Conservation (phyloP, 495 filamentous ascomycete species). For the Aspergillus coremiiformis region DNA sequence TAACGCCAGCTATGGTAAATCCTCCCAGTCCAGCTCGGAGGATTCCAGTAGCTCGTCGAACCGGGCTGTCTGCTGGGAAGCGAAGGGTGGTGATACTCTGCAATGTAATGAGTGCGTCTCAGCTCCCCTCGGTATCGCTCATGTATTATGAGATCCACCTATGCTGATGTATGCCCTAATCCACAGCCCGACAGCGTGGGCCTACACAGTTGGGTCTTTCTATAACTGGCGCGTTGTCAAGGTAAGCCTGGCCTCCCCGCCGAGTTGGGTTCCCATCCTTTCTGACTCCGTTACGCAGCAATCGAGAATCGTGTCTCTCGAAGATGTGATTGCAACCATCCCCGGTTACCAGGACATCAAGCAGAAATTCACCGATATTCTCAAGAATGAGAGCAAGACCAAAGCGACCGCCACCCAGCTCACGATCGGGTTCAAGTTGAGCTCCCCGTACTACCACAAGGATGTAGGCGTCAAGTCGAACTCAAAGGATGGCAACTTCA, state of each 20-base stretch:
- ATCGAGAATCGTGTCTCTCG: background rate
- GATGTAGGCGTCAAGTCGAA: too few relatives aligned
- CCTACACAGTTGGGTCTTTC: constrained; percentile 3
- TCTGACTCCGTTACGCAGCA: background rate
- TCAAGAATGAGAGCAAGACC: too few relatives aligned
- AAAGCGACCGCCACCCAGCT: too few relatives aligned
- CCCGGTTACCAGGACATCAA: constrained; percentile 1
- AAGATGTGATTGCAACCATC: constrained; percentile 2
- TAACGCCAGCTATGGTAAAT: background rate
- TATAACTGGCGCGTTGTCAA: constrained; percentile 11
- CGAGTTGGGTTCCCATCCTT: background rate
- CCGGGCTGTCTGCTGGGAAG: constrained; percentile 2
- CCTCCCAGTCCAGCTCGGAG: background rate
- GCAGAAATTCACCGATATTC: constrained; percentile 1
- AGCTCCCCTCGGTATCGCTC: too few relatives aligned
- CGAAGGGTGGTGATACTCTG: constrained; percentile 8
- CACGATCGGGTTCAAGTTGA: too few relatives aligned
- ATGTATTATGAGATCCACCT: background rate
- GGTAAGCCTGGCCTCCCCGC: background rate
- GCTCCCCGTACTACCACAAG: too few relatives aligned
- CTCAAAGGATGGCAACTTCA: too few relatives aligned
- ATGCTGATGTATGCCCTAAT: background rate
- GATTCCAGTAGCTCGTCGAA: background rate
- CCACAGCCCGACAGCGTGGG: constrained; percentile 5
- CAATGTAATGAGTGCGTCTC: constrained; percentile 10